Evolutionary conservation across 331 rosid genomes (phyloP).

Genomic region (Quercus phellos): DNA sequence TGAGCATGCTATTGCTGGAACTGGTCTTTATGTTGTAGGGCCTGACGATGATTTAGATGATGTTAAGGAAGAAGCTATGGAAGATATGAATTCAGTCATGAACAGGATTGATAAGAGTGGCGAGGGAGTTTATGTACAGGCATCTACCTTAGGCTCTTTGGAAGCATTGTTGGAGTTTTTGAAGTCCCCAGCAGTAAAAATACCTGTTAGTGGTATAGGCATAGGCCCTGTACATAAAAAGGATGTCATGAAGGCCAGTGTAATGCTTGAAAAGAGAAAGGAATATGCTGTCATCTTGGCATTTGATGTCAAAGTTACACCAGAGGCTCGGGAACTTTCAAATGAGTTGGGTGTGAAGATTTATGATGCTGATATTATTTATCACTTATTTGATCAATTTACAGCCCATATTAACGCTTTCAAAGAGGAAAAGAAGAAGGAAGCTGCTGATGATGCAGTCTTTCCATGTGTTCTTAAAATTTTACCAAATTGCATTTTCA

Average conservation of each 20-base stretch:
- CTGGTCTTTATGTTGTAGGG: conserved; percentile 77
- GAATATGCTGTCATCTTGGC: conserved; percentile 87
- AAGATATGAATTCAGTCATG: conserved; percentile 80
- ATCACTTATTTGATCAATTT: conserved; percentile 89
- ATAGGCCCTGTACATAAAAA: conserved; percentile 97
- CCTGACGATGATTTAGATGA: conserved; percentile 81
- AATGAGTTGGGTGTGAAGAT: conserved; percentile 76
- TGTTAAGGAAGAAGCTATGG: conserved; percentile 66
- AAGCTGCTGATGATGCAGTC: conserved; percentile 92
- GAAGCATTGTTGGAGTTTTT: conserved; percentile 93
- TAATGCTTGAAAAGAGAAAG: conserved; percentile 89
- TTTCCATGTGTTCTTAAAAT: conserved; percentile 86
- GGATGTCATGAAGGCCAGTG: conserved; percentile 97
- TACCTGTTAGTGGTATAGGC: conserved; percentile 91
- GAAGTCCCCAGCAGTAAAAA: conserved; percentile 82
- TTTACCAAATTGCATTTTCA: conserved; percentile 81
- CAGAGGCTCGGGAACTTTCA: conserved; percentile 86
- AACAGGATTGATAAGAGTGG: conserved; percentile 91
- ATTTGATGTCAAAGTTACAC: conserved; percentile 91
- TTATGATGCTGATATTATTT: conserved; percentile 90
- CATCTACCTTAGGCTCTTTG: conserved; percentile 95
- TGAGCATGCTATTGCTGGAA: conserved; percentile 97
- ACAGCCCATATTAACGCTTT: conserved; percentile 85
- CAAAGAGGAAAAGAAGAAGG: conserved; percentile 93
- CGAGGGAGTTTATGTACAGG: conserved; percentile 97